A percentile compares a stretch with the other conserved stretches of the same genome.
Evolutionary conservation across 257 asterid genomes (phyloP).

Genomic region (Nicotiana knightiana): DNA sequence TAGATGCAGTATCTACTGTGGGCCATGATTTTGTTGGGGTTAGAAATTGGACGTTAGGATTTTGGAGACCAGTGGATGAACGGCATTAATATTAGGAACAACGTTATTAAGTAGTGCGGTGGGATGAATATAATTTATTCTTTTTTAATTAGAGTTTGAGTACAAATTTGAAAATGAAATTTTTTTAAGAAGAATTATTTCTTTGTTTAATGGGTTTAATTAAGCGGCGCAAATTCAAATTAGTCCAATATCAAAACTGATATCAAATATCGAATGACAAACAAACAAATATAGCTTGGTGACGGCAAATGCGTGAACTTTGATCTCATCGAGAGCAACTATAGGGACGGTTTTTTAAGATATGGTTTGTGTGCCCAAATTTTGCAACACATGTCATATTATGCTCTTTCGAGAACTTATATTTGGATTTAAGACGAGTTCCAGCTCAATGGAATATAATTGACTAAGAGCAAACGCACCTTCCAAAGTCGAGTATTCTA

Average conservation of each 20-base stretch:
- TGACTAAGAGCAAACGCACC: background rate
- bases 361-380: background rate
- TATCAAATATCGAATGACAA: no score
- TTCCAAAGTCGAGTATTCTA: background rate
- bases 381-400: background rate
- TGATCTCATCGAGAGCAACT: background rate
- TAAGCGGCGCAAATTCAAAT: no score
- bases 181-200: no score
- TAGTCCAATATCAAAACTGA: no score
- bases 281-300: no score
- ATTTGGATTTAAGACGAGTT: background rate
- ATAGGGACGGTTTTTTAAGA: conserved; percentile 1
- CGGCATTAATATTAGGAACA: background rate
- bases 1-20: background rate
- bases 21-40: background rate
- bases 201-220: no score
- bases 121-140: no score
- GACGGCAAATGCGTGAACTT: background rate
- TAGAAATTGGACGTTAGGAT: background rate
- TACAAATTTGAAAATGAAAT: no score
- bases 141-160: no score
- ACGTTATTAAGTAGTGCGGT: no score
- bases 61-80: background rate
- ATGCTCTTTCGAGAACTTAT: background rate
- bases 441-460: background rate